A percentile compares a stretch with the other conserved stretches of the same genome.
Evolutionary conservation across 2,329 filamentous ascomycete genomes (phyloP).

Genomic region (Westerdykella aurantiaca): DNA sequence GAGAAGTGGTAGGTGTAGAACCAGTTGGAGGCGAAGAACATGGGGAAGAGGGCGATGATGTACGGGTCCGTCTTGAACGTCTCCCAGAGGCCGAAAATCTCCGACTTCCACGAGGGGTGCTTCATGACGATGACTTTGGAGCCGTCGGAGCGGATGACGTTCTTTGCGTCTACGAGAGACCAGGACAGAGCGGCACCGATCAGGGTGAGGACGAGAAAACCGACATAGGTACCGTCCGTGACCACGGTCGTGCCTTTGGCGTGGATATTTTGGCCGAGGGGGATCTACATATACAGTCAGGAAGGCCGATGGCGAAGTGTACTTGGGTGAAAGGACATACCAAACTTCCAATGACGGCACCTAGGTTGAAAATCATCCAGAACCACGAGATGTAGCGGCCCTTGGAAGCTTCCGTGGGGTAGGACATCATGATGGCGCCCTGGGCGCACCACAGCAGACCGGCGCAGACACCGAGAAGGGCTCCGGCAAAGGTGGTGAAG

Average conservation of each 20-base stretch:
- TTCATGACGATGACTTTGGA: slow-evolving; percentile 81
- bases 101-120: slow-evolving; percentile 78
- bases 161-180: slow-evolving; percentile 63
- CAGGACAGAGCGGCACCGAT: slow-evolving; percentile 64
- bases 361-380: slow-evolving; percentile 93
- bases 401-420: slow-evolving; percentile 74
- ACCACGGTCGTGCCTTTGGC: slow-evolving; percentile 48
- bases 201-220: slow-evolving; percentile 78
- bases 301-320: neutral
- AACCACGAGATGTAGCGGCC: slow-evolving; percentile 86
- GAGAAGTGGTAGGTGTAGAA: slow-evolving; percentile 80
- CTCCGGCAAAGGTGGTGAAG: slow-evolving; percentile 72
- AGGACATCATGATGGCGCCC: slow-evolving; percentile 84
- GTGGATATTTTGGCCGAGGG: slow-evolving; percentile 67
- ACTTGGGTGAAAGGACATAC: slow-evolving; percentile 37
- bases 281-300: slow-evolving; percentile 46
- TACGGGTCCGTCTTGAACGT: slow-evolving; percentile 65
- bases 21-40: slow-evolving; percentile 76
- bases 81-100: slow-evolving; percentile 69
- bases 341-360: slow-evolving; percentile 77
- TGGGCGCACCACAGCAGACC: slow-evolving; percentile 78
- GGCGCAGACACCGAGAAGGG: slow-evolving; percentile 70
- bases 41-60: slow-evolving; percentile 70
- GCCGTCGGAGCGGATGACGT: slow-evolving; percentile 70
- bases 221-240: slow-evolving; percentile 77